Evolutionary conservation across 345 rosid genomes (phyloP), one percentile per base, ranked within the genome.

Genomic region (Eucalyptus fibrosa): DNA sequence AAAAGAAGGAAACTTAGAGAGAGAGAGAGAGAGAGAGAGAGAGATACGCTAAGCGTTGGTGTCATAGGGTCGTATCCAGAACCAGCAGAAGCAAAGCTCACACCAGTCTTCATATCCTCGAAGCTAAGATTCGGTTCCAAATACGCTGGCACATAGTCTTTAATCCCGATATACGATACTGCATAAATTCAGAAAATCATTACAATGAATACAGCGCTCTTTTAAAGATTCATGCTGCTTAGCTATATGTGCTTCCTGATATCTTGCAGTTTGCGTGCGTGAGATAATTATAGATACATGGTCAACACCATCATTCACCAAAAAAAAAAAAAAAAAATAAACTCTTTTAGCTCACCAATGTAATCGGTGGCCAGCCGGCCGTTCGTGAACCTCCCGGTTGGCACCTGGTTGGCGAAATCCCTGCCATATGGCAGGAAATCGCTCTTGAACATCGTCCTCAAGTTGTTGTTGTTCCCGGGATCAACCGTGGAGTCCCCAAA

Each of bases 401-500:
- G 95, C 3, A 34, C 87, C 18, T 86, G 94, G 91, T 91, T 88
- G 59, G 55, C 50, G 53, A 96, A 96, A 89, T 97, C 99, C 60
- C 89, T 87, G 15, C 99, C 99, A 44, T 96, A 97, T 4, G 99
- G 99, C 13, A 87, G 93, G 72, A 96, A 96, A 69, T 97, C 92
- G 69, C 96, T 88, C 92, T 60, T 94, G 89, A 96, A 95, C 4
- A 91, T 4, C 44, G 97, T 97, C 2, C 40, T 16, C 30, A 96
- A 90, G 89, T 86, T 95, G 93, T 97, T 94, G 89, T 97, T 97
- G 60, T 97, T 97, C 8, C 99, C 99, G 2, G 99, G 93, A 92
- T 97, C 99, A 7, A 95, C 96, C 2, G 99, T 97, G 40, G 99
- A 97, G 93, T 97, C 99, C 89, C 99, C 99, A 12, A 97, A 96